These are phyloP conservation scores for Hymenoscyphus repandus DNA, from an alignment of 2,329 filamentous ascomycete species.

Conservation along the genomic window DNA sequence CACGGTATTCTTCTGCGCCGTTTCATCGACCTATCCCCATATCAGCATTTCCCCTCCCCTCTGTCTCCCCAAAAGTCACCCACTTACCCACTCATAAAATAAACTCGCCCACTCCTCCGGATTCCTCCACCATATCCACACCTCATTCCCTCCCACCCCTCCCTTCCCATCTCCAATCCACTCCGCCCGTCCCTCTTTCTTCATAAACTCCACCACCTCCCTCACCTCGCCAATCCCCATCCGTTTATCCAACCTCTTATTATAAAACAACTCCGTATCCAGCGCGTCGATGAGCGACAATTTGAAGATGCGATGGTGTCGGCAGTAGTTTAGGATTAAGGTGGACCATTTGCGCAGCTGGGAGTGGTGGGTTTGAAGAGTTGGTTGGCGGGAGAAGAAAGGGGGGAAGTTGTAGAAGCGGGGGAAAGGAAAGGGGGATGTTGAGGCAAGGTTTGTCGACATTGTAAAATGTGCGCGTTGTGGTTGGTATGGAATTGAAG, in stretches of 20 bases:
- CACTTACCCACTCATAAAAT: conserved; percentile 64
- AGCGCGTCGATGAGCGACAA: conserved; percentile 61
- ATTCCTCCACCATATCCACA: conserved; percentile 78
- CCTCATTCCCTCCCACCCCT: conserved; percentile 44
- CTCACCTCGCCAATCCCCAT: conserved; percentile 47
- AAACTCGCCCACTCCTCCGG: conserved; percentile 85
- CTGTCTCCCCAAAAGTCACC: background rate
- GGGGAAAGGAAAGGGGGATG: conserved; percentile 47
- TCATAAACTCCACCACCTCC: conserved; percentile 56
- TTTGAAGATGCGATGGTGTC: conserved; percentile 69
- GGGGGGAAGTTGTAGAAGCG: conserved; percentile 71
- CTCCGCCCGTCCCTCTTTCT: conserved; percentile 57
- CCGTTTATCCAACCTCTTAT: conserved; percentile 47
- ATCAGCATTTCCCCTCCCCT: conserved; percentile 8
- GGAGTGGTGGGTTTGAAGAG: conserved; percentile 65
- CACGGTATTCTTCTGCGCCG: conserved; percentile 82
- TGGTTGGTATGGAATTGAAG: background rate
- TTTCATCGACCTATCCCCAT: conserved; percentile 59
- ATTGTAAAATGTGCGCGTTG: background rate
- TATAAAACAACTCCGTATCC: conserved; percentile 53
- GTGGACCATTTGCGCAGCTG: conserved; percentile 83
- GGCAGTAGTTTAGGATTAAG: conserved; percentile 79
- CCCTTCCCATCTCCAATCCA: conserved; percentile 47
- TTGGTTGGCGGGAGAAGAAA: conserved; percentile 79
- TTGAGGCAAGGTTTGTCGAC: background rate